These are phyloP conservation scores for Begonia fuchsioides DNA, from an alignment of 306 rosid species.

Conservation along the genomic window DNA sequence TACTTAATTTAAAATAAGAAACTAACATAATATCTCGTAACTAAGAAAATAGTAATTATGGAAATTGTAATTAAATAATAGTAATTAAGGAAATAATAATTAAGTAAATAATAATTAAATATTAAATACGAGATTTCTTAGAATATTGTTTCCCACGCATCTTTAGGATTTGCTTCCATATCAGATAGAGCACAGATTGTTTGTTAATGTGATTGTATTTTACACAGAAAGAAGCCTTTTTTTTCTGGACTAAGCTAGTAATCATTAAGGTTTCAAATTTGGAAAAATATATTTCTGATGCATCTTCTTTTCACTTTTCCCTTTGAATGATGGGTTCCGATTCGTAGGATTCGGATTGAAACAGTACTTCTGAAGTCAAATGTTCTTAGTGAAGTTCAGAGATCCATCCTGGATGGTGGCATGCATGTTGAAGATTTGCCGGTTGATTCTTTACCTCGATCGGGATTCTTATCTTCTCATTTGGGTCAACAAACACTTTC, in stretches of 20 bases:
- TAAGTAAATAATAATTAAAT: no score
- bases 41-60: no score
- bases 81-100: no score
- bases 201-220: background rate
- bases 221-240: background rate
- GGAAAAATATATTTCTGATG: background rate
- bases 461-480: slow-evolving; percentile 38
- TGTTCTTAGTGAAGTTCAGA: slow-evolving; percentile 76
- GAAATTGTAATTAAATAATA: no score
- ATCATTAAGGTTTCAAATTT: background rate
- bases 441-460: slow-evolving; percentile 35
- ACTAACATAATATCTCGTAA: no score
- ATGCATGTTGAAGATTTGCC: slow-evolving; percentile 86
- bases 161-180: no score
- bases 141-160: no score
- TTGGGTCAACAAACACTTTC: slow-evolving; percentile 40
- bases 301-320: no score
- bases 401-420: slow-evolving; percentile 80
- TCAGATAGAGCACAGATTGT: slow-evolving; percentile 1
- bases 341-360: slow-evolving; percentile 69
- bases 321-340: slow-evolving; percentile 8
- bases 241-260: slow-evolving; percentile 1
- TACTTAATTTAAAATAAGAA: no score
- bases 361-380: slow-evolving; percentile 72
- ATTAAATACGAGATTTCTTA: no score